Evolutionary conservation across 805 yeast genomes (phyloP), one percentile per base, ranked within the genome.

Genomic region (Lipomyces anomalus): DNA sequence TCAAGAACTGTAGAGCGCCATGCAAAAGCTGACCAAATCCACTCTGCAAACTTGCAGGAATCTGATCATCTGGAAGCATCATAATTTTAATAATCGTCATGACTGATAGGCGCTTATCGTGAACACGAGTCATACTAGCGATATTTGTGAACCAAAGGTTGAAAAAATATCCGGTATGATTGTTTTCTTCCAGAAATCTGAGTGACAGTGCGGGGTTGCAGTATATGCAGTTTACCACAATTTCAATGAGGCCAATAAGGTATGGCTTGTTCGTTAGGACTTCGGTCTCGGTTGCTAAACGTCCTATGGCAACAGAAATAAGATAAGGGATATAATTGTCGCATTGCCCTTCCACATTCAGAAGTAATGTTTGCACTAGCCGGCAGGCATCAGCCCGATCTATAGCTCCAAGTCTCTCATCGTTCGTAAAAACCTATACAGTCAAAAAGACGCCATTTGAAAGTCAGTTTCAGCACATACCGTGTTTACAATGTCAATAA

Each of bases 81-180:
- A 78, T 53, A 11, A 85, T 47, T 7, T 78, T 69, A 47, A 89
- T 63, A 20, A 83, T 60, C 0, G 92, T 94, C 53, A 90, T 64
- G 2, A 78, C 68, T 1, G 85, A 78, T 35, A 90, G 65, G 64
- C 88, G 89, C 62, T 86, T 71, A 64, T 90, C 97, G 58, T 75
- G 84, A 2, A 86, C 95, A 48, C 95, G 70, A 20, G 73, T 72
- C 55, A 82, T 72, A 22, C 68, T 66, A 3, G 79, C 74, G 33
- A 79, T 66, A 6, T 71, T 56, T 18, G 72, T 68, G 58, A 83
- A 76, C 96, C 96, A 87, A 43, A 70, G 61, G 22, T 70, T 70
- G 57, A 89, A 76, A 56, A 85, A 76, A 11, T 66, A 56, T 29
- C 72, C 71, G 4, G 79, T 60, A 38, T 70, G 68, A 16, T 70